Percentiles rank a stretch among this genome's conserved stretches.
These are phyloP conservation scores for Hanseniaspora meyeri DNA, from an alignment of 805 yeast species.

Conservation along the genomic window DNA sequence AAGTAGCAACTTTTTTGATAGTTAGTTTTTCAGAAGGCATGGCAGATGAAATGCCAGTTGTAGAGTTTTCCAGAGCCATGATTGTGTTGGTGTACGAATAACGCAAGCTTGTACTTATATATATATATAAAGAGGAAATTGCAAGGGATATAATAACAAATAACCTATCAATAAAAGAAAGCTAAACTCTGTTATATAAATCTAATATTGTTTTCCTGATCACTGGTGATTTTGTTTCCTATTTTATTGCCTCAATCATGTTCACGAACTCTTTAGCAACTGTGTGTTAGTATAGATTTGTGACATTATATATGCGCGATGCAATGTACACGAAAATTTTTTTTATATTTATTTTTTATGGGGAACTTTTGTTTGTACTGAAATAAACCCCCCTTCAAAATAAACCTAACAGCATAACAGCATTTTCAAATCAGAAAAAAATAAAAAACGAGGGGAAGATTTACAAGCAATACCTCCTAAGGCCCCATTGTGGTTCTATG, in stretches of 20 bases:
- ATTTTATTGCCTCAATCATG: neutral
- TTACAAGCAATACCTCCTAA: too few relatives aligned
- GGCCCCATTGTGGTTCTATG: too few relatives aligned
- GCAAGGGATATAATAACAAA: neutral
- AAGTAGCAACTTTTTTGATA: conserved; percentile 41
- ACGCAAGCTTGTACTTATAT: neutral
- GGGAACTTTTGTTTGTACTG: too few relatives aligned
- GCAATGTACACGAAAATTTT: neutral
- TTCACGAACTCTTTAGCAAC: neutral
- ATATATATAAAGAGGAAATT: neutral
- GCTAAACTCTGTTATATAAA: neutral
- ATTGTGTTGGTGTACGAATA: neutral
- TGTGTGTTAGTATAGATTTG: neutral
- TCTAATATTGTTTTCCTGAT: neutral
- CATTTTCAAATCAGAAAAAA: too few relatives aligned
- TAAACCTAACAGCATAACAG: too few relatives aligned
- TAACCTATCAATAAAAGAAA: neutral
- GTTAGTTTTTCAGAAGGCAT: neutral
- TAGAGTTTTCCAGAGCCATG: neutral
- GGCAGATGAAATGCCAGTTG: neutral
- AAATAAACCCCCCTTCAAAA: too few relatives aligned
- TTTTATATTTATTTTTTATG: too few relatives aligned
- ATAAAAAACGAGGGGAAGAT: too few relatives aligned
- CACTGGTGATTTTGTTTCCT: neutral
- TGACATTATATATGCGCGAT: neutral